These are phyloP conservation scores for Neoarthrinium moseri DNA, from an alignment of 2,329 filamentous ascomycete species.

Conservation along the genomic window DNA sequence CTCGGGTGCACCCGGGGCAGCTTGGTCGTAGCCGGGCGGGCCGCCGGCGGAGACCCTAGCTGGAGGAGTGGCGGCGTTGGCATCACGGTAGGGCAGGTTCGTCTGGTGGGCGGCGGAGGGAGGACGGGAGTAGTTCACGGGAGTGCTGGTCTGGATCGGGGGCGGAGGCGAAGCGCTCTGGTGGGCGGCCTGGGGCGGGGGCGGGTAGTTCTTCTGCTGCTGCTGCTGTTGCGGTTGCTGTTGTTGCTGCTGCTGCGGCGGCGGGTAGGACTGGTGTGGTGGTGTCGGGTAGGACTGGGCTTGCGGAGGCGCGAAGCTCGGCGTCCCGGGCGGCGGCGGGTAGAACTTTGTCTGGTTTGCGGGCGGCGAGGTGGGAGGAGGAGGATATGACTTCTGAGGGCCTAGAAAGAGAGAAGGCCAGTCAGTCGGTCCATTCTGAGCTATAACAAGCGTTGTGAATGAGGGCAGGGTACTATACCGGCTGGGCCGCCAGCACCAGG, in stretches of 20 bases:
- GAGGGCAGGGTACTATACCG: constrained; percentile 17
- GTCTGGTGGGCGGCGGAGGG: constrained; percentile 24
- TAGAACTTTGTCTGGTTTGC: constrained; percentile 44
- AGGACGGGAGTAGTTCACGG: constrained; percentile 34
- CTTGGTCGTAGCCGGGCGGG: constrained; percentile 24
- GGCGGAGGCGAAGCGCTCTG: constrained; percentile 26
- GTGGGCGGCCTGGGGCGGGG: constrained; percentile 27
- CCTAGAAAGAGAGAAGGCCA: constrained; percentile 14
- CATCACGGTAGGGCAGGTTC: constrained; percentile 32
- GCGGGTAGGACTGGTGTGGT: constrained; percentile 27
- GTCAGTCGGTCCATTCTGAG: constrained; percentile 9
- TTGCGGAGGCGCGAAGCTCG: constrained; percentile 29
- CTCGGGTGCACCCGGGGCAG: constrained; percentile 17
- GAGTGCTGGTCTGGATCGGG: constrained; percentile 19
- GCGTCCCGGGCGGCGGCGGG: constrained; percentile 38
- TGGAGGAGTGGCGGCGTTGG: constrained; percentile 28
- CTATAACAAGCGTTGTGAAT: constrained; percentile 14
- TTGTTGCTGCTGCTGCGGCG: constrained; percentile 19
- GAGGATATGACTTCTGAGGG: constrained; percentile 41
- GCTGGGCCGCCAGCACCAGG: constrained; percentile 35
- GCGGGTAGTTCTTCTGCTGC: constrained; percentile 21
- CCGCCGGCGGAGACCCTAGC: constrained; percentile 14
- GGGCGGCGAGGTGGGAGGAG: constrained; percentile 46
- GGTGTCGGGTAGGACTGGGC: constrained; percentile 32
- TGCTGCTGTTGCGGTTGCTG: constrained; percentile 21